These are phyloP conservation scores for Dryas drummondii DNA, from an alignment of 306 rosid species.

Conservation along the genomic window DNA sequence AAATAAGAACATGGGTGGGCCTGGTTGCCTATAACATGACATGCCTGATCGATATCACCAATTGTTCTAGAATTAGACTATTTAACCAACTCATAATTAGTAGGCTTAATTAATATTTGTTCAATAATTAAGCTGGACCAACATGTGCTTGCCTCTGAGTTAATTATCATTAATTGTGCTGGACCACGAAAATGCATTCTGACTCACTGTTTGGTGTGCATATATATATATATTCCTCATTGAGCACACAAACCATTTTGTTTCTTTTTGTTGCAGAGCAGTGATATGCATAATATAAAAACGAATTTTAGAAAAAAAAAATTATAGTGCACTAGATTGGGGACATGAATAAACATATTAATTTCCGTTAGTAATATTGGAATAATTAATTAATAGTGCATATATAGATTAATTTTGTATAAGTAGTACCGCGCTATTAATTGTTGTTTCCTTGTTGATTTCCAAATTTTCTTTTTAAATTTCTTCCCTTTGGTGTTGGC, in stretches of 20 bases:
- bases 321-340: neutral
- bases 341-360: too few relatives aligned
- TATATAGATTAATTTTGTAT: neutral
- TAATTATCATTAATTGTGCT: neutral
- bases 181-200: neutral
- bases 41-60: neutral
- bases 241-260: neutral
- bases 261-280: neutral
- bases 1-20: slow-evolving; percentile 39
- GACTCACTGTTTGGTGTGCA: slow-evolving; percentile 2
- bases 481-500: too few relatives aligned
- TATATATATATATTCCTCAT: neutral
- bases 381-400: too few relatives aligned
- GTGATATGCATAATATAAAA: neutral
- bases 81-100: slow-evolving; percentile 23
- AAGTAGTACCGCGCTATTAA: too few relatives aligned
- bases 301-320: neutral
- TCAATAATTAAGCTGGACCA: slow-evolving; percentile 12
- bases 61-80: slow-evolving; percentile 19
- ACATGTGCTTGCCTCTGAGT: neutral
- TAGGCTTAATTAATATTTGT: neutral
- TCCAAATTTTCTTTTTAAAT: too few relatives aligned
- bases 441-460: too few relatives aligned
- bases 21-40: slow-evolving; percentile 19
- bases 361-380: too few relatives aligned